A percentile compares a stretch with the other conserved stretches of the same genome.
Evolutionary conservation across 2,329 filamentous ascomycete species (phyloP).

Genomic region (Aspergillus sp.): DNA sequence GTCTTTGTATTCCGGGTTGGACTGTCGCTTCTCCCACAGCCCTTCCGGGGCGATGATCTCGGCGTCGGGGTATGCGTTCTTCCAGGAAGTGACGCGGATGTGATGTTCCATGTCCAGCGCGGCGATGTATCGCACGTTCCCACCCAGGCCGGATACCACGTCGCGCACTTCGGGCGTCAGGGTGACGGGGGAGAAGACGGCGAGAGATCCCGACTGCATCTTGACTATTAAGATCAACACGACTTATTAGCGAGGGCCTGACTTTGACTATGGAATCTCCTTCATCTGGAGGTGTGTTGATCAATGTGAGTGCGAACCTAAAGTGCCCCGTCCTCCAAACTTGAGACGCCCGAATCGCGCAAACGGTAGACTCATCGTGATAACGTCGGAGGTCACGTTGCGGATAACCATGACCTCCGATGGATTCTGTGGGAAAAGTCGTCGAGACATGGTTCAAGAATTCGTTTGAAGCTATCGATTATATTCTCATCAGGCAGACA

Average conservation of each 20-base stretch:
- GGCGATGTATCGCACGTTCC: conserved; percentile 76
- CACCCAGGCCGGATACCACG: conserved; percentile 60
- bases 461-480: background rate
- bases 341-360: conserved; percentile 74
- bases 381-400: conserved; percentile 72
- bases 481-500: background rate
- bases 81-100: conserved; percentile 87
- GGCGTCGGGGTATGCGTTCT: conserved; percentile 72
- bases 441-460: conserved; percentile 21
- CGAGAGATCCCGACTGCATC: conserved; percentile 72
- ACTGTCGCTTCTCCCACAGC: conserved; percentile 75
- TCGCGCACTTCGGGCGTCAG: conserved; percentile 73
- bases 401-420: conserved; percentile 87
- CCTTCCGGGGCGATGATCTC: conserved; percentile 80
- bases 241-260: background rate
- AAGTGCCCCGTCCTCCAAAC: conserved; percentile 81
- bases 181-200: conserved; percentile 88
- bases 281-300: background rate
- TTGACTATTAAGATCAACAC: conserved; percentile 57
- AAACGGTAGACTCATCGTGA: conserved; percentile 68
- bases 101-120: conserved; percentile 92
- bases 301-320: conserved; percentile 57
- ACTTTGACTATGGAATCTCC: background rate
- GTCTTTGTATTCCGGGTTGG: conserved; percentile 54
- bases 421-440: conserved; percentile 69